Percentiles rank a stretch among this genome's conserved stretches.
phyloP scores from a whole-genome alignment of 257 asterid species.

The Lantana camara region DNA sequence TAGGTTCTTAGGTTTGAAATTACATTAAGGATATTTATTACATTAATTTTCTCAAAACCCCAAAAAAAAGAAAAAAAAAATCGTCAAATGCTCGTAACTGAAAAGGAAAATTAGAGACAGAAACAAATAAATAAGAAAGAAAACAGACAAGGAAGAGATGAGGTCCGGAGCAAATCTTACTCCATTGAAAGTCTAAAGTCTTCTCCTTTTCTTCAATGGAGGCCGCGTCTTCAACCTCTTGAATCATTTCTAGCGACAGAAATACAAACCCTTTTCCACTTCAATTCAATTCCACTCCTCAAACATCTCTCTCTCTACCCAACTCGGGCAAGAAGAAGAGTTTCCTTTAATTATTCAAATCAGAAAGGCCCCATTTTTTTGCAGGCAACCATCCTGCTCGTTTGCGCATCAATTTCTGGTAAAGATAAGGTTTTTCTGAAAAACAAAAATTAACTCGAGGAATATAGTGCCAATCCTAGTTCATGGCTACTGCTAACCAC shows the following conservation, averaged over 20 bases:
- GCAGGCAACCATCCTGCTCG: not conserved
- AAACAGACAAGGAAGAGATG: not conserved
- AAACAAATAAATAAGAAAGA: not conserved
- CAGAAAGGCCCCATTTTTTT: not conserved
- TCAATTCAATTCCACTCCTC: constrained; percentile 8
- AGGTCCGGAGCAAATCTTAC: not conserved
- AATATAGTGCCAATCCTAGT: not conserved
- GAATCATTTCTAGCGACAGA: not conserved
- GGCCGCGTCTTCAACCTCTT: constrained; percentile 19
- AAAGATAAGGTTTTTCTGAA: not conserved
- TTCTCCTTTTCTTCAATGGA: constrained; percentile 27
- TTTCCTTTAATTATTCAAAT: not conserved
- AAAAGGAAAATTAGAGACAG: too few relatives aligned
- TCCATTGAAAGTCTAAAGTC: constrained; percentile 18
- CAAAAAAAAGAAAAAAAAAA: too few relatives aligned
- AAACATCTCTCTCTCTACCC: not conserved
- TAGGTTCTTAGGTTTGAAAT: too few relatives aligned
- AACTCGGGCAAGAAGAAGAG: not conserved
- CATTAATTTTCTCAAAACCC: not conserved
- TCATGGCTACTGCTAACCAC: constrained; percentile 44
- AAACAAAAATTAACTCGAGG: not conserved
- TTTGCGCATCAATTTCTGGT: not conserved
- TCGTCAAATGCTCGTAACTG: too few relatives aligned
- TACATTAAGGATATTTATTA: too few relatives aligned
- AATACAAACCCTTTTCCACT: constrained; percentile 4